These are phyloP conservation scores for Colletotrichum nymphaeae DNA, from an alignment of 2,329 filamentous ascomycete genomes.

Conservation along the genomic window DNA sequence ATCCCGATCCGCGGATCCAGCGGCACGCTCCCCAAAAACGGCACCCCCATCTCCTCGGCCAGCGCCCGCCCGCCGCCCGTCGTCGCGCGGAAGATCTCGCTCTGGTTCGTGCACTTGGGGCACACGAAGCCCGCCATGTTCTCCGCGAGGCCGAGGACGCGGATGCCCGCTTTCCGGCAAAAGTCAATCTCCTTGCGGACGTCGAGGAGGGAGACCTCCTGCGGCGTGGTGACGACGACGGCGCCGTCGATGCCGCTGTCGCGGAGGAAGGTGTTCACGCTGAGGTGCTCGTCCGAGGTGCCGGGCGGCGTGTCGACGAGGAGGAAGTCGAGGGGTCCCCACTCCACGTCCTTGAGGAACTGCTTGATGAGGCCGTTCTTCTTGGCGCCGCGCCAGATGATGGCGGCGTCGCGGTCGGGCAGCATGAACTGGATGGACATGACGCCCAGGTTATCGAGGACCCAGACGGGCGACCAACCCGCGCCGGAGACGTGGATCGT, in stretches of 20 bases:
- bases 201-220: conserved; percentile 92
- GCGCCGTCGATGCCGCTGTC: conserved; percentile 94
- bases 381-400: conserved; percentile 98
- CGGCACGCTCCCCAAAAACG: conserved; percentile 90
- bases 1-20: conserved; percentile 94
- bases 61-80: conserved; percentile 87
- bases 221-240: conserved; percentile 92
- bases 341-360: conserved; percentile 97
- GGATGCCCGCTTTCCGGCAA: conserved; percentile 92
- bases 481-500: conserved; percentile 90
- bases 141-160: conserved; percentile 89
- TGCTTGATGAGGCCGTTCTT: conserved; percentile 99
- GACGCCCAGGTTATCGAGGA: conserved; percentile 90
- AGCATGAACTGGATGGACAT: conserved; percentile 99
- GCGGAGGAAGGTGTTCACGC: conserved; percentile 90
- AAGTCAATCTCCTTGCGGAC: conserved; percentile 99
- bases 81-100: conserved; percentile 89
- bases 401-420: conserved; percentile 90
- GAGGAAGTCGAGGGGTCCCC: conserved; percentile 94
- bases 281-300: conserved; percentile 94
- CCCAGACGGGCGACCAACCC: conserved; percentile 97
- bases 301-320: conserved; percentile 96
- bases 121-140: conserved; percentile 99
- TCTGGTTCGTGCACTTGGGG: conserved; percentile 85
- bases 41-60: conserved; percentile 87